Evolutionary conservation across 768 basidiomycete genomes (phyloP), one percentile per base, ranked within the genome.

Genomic region (Tylopilus rubrobrunneus): DNA sequence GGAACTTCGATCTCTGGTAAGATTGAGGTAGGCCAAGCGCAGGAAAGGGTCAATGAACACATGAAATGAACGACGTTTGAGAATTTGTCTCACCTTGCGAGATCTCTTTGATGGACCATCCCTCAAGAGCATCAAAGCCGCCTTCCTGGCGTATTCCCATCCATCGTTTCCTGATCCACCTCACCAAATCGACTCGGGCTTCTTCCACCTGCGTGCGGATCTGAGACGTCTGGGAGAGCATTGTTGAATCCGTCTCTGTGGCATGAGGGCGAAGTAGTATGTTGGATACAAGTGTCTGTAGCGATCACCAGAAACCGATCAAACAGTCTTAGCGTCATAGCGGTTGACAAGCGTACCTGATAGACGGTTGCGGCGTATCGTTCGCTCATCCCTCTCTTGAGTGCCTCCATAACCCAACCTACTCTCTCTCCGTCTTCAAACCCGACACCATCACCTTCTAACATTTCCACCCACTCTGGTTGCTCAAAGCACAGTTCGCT

Each of bases 61-160:
- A 25, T 5, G 9, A 51, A 15, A n/a, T 14, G 31, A 25, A 25
- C 9, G 14, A 40, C 33, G 15, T 7, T 1, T 28, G 4, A 14
- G 48, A 44, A 29, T 31, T 25, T 31, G 41, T 23, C 60, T 14
- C 34, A 70, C 70, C 70, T 57, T 68, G 70, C 4, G 70, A 68
- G 39, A 98, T 92, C 64, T 98, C 96, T 66, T 92, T 87, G 50
- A 95, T 67, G 0, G 88, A 84, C 92, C 92, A 97, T 5, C 78
- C 79, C 46, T 96, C 92, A n/a, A 98, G 76, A 5, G 71, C 65
- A 48, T 87, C 85, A 61, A 98, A 96, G 0, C 89, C 91, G n/a
- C 83, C 81, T 48, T 84, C 83, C 46, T 86, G 82, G 12, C 86
- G 78, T 28, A 93, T 80, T 12, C 74, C 78, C 43, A 86, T 63